Base-by-base conservation (phyloP, 2,329 filamentous ascomycete genomes). In the Alternaria tenuissima region DNA sequence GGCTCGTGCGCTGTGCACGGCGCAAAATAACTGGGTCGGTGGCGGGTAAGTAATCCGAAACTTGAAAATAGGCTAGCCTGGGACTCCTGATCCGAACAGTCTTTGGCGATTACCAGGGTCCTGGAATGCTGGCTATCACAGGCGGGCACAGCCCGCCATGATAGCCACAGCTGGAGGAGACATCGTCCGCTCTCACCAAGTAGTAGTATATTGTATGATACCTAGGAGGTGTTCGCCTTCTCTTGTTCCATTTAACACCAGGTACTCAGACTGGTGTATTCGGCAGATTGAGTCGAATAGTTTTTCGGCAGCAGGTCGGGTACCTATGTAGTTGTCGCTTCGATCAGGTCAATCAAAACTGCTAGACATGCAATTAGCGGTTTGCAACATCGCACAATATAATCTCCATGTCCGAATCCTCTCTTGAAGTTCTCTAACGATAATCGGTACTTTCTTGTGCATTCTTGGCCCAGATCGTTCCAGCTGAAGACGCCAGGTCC, bases 141-240 rank as follows among this genome's bases (percentile, higher is more conserved):
- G 38, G 38, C n/a, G n/a, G n/a, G n/a, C 18, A 0, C 6, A 34
- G 44, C 44, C 44, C 28, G 26, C 44, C 11, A 1, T 11, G 44
- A 47, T 9, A 16, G 11, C 11, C 4, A 22, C 8, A 3, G 1
- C 5, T 14, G 26, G 16, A 30, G 18, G 7, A 18, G 26, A 16
- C n/a, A 30, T 18, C 0, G n/a, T 32, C 7, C 1, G 2, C 5
- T 11, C 1, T 30, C 24, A 28, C 11, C 11, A 6, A 6, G 1
- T 18, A 12, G 0, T 5, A 7, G 4, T 0, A 26, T 22, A 1
- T 8, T 0, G 36, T 8, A 3, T 2, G 1, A 24, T 36, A 38
- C 5, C 30, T 5, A 36, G 2, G 1, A 14, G 2, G 14, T 14
- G 5, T 18, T 26, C 20, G n/a, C 30, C 16, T 8, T 49, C 20